A percentile compares a stretch with the other conserved stretches of the same genome.
Conservation (phyloP, 257 asterid genomes). For the Haberlea rhodopensis region DNA sequence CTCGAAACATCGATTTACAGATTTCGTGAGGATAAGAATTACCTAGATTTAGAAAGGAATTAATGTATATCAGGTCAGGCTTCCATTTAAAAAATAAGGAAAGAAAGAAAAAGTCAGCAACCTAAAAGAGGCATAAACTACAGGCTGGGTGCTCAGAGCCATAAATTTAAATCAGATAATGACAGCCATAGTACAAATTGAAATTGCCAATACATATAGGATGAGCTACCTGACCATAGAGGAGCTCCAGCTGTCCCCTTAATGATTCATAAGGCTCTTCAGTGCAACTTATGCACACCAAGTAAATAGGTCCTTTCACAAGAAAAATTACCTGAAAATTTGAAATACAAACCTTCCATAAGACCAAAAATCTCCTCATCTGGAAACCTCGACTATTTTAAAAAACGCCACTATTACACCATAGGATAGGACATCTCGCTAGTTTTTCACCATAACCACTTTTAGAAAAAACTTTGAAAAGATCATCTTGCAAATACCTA, state of each 20-base stretch:
- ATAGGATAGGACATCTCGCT: too few species aligned
- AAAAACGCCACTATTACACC: not conserved
- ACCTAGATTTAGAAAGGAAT: slow-evolving; percentile 56
- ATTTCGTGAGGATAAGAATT: slow-evolving; percentile 93
- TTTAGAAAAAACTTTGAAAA: not conserved
- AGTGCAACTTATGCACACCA: slow-evolving; percentile 97
- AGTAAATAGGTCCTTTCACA: slow-evolving; percentile 96
- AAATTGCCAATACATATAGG: slow-evolving; percentile 13
- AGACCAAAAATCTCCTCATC: too few species aligned
- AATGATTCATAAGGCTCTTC: slow-evolving; percentile 90
- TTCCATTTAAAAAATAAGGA: too few species aligned
- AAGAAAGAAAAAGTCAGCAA: slow-evolving; percentile 15
- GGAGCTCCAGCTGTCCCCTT: slow-evolving; percentile 86
- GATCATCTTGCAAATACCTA: not conserved
- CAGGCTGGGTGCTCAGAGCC: not conserved
- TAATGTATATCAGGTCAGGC: slow-evolving; percentile 22
- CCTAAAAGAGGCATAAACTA: not conserved
- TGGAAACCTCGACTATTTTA: too few species aligned
- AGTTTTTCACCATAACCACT: not conserved
- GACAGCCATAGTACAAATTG: too few species aligned
- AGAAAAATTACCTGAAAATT: slow-evolving; percentile 95
- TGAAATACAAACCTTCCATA: slow-evolving; percentile 23
- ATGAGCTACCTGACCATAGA: slow-evolving; percentile 72
- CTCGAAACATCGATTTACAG: slow-evolving; percentile 92
- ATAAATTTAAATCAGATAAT: too few species aligned